Conservation (phyloP, 106 monocot genomes). For the Chionographis japonica region DNA sequence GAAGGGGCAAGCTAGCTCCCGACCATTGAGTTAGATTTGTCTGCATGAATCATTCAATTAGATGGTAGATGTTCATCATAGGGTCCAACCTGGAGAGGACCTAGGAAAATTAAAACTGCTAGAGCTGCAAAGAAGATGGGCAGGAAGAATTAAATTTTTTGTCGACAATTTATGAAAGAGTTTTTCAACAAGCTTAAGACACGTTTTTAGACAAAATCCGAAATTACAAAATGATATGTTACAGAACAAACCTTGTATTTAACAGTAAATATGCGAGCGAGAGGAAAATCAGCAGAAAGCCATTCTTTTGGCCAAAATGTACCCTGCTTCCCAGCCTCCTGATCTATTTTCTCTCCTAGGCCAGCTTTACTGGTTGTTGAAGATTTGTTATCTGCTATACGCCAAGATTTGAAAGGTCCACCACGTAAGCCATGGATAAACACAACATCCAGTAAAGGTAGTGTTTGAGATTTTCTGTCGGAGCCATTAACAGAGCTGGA, state of each 20-base stretch:
- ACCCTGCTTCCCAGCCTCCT: slow-evolving; percentile 91
- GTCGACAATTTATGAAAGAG: too few species aligned
- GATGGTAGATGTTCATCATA: slow-evolving; percentile 32
- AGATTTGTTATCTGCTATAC: slow-evolving; percentile 89
- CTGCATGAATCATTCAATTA: slow-evolving; percentile 74
- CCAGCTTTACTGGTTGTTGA: slow-evolving; percentile 90
- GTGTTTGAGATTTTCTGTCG: slow-evolving; percentile 6
- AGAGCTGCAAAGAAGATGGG: slow-evolving; percentile 5
- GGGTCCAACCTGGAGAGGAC: slow-evolving; percentile 21
- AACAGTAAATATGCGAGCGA: slow-evolving; percentile 70
- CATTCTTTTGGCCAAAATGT: slow-evolving; percentile 98
- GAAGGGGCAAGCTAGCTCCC: slow-evolving; percentile 97
- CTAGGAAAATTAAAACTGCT: slow-evolving; percentile 24
- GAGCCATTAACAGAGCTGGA: slow-evolving; percentile 16
- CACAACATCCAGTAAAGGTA: slow-evolving; percentile 71
- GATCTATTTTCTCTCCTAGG: slow-evolving; percentile 88
- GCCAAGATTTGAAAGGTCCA: slow-evolving; percentile 98
- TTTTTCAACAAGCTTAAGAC: too few species aligned
- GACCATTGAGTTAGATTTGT: slow-evolving; percentile 98
- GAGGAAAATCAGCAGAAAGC: slow-evolving; percentile 85
- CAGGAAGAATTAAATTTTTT: neutral
- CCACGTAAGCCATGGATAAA: slow-evolving; percentile 97
- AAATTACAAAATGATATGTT: neutral
- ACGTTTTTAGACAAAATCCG: too few species aligned
- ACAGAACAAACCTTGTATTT: slow-evolving; percentile 82